Evolutionary conservation across 768 basidiomycete species (phyloP).

Genomic region (Lentinula lateritia): DNA sequence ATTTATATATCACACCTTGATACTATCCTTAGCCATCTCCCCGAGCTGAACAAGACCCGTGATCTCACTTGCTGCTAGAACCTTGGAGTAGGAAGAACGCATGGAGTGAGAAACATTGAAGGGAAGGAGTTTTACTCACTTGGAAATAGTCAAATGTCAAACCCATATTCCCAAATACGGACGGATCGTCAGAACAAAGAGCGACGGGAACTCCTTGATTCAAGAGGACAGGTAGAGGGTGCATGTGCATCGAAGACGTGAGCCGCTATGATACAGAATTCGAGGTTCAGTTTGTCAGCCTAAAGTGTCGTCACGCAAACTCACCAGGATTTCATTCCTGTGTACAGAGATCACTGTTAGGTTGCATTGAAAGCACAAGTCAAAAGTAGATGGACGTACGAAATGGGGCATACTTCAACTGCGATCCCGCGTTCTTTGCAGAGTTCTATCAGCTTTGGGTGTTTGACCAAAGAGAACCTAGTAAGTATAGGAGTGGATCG

Average conservation of each 20-base stretch:
- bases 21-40: constrained; percentile 59
- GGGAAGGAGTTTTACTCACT: constrained; percentile 25
- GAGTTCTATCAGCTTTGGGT: constrained; percentile 64
- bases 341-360: background rate
- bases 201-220: constrained; percentile 71
- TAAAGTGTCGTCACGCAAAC: constrained; percentile 1
- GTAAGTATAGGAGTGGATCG: background rate
- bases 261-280: constrained; percentile 40
- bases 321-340: constrained; percentile 72
- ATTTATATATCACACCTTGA: constrained; percentile 34
- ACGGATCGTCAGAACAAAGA: constrained; percentile 71
- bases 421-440: constrained; percentile 61
- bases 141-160: constrained; percentile 78
- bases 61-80: constrained; percentile 64
- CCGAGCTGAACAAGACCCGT: constrained; percentile 60
- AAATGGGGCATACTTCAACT: constrained; percentile 77
- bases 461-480: constrained; percentile 76
- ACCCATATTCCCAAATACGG: constrained; percentile 74
- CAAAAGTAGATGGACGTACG: constrained; percentile 35
- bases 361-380: background rate
- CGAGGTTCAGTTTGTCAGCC: background rate
- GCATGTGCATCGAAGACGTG: constrained; percentile 76
- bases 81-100: constrained; percentile 23
- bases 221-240: constrained; percentile 65
- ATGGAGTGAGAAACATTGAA: no score